Percentiles rank a stretch among this genome's conserved stretches.
These are phyloP conservation scores for Aspergillus felis DNA, from an alignment of 2,329 filamentous ascomycete genomes.

Conservation along the genomic window DNA sequence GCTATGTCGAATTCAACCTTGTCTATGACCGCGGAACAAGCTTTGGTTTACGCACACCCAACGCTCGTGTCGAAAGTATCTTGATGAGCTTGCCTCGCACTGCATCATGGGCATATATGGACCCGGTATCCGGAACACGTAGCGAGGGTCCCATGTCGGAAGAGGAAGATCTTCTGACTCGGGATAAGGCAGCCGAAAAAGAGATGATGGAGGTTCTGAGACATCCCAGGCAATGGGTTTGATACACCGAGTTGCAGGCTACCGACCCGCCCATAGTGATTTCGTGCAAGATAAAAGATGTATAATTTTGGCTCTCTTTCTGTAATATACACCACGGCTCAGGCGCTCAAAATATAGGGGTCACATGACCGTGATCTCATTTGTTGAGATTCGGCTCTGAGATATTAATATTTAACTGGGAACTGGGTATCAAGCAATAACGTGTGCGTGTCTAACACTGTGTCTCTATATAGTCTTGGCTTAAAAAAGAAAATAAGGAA, in stretches of 20 bases:
- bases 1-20: conserved; percentile 98
- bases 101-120: conserved; percentile 95
- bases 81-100: conserved; percentile 94
- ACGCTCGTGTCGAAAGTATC: conserved; percentile 90
- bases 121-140: conserved; percentile 50
- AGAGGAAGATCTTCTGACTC: conserved; percentile 30
- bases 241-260: conserved; percentile 4
- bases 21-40: conserved; percentile 93
- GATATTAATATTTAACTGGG: neutral
- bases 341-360: neutral
- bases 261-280: neutral
- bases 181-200: conserved; percentile 57
- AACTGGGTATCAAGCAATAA: neutral
- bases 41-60: conserved; percentile 90
- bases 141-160: conserved; percentile 47
- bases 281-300: neutral
- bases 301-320: neutral
- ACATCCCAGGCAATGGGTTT: conserved; percentile 61
- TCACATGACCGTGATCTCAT: neutral
- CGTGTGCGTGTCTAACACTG: neutral
- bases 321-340: neutral
- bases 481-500: neutral
- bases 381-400: neutral
- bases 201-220: conserved; percentile 69
- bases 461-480: neutral